These are phyloP conservation scores for Trichoderma sp. DNA, from an alignment of 2,329 filamentous ascomycete genomes.

Conservation along the genomic window DNA sequence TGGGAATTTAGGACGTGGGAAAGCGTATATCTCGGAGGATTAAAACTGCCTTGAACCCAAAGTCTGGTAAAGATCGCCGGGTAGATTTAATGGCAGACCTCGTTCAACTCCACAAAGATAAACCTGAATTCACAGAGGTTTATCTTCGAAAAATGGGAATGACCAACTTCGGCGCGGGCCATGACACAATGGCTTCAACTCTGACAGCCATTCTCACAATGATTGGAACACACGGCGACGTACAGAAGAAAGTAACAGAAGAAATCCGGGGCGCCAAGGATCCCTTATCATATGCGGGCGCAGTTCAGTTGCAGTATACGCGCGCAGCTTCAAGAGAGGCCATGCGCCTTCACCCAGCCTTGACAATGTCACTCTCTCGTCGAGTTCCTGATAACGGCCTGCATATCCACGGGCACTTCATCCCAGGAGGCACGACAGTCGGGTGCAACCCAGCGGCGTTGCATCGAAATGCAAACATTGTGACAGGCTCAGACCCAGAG, in stretches of 20 bases:
- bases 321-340: constrained; percentile 54
- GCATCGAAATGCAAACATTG: constrained; percentile 53
- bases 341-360: constrained; percentile 53
- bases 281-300: constrained; percentile 31
- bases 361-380: constrained; percentile 54
- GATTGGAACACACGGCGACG: constrained; percentile 43
- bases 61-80: constrained; percentile 36
- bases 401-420: constrained; percentile 41
- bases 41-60: constrained; percentile 35
- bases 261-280: constrained; percentile 34
- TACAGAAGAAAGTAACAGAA: constrained; percentile 39
- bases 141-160: constrained; percentile 56
- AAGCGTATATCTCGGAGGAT: constrained; percentile 40
- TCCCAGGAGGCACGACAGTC: constrained; percentile 51
- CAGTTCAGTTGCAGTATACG: constrained; percentile 38
- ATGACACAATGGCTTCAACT: constrained; percentile 57
- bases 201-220: constrained; percentile 52
- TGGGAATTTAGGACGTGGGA: constrained; percentile 37
- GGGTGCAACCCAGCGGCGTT: constrained; percentile 54
- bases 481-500: constrained; percentile 47
- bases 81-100: constrained; percentile 50
- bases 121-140: constrained; percentile 48
- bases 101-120: constrained; percentile 48
- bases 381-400: constrained; percentile 44
- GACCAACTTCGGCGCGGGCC: constrained; percentile 58